phyloP scores from a whole-genome alignment of 1,284 basidiomycete species.

The Gymnopus androsaceus region DNA sequence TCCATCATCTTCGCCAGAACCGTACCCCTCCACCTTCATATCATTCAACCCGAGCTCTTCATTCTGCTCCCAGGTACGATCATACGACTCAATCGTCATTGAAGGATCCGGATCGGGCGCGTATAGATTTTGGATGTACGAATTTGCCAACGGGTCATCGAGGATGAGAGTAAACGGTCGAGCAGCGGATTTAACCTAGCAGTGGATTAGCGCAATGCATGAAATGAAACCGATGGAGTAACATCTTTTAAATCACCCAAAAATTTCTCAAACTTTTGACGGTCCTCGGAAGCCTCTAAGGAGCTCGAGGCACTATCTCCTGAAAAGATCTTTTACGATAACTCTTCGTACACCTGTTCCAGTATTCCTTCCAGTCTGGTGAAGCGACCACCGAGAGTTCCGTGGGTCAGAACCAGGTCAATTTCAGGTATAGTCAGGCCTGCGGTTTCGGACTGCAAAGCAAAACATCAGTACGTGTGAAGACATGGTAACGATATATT shows the following conservation, averaged over 20 bases:
- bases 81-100: constrained; percentile 84
- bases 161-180: constrained; percentile 89
- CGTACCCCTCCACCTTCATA: constrained; percentile 90
- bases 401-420: constrained; percentile 88
- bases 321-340: constrained; percentile 87
- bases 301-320: constrained; percentile 61
- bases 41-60: constrained; percentile 97
- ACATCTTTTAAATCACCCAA: constrained; percentile 80
- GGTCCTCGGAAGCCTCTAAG: constrained; percentile 39
- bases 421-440: constrained; percentile 94
- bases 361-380: constrained; percentile 97
- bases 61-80: constrained; percentile 88
- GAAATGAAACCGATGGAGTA: constrained; percentile 22
- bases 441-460: constrained; percentile 81
- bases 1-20: constrained; percentile 36
- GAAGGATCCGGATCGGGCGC: constrained; percentile 92
- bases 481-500: background rate
- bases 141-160: constrained; percentile 95
- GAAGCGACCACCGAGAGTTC: constrained; percentile 97
- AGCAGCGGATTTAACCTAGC: constrained; percentile 74
- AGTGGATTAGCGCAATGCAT: background rate
- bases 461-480: background rate
- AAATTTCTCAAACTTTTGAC: constrained; percentile 72
- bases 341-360: constrained; percentile 93
- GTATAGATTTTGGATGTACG: constrained; percentile 94